Conservation (phyloP, 1,284 basidiomycete species). For the Leccinum pallidistipes region DNA sequence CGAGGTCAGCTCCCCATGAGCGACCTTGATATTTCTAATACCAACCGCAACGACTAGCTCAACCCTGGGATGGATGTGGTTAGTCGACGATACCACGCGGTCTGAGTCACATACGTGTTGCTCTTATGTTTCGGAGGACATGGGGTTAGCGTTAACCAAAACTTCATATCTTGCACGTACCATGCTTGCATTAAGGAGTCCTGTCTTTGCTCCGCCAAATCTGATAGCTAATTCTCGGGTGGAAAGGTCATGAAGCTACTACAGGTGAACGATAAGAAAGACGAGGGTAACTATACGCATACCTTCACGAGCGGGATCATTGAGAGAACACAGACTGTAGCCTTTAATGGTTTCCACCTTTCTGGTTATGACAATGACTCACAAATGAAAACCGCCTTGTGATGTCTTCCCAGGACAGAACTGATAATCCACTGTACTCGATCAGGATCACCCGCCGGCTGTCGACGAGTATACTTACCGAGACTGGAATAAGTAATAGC, state of each 20-base stretch:
- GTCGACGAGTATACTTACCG: conserved; percentile 43
- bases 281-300: conserved; percentile 5
- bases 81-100: not conserved
- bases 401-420: conserved; percentile 52
- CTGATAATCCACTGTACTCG: conserved; percentile 62
- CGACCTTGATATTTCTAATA: conserved; percentile 5
- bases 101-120: conserved; percentile 55
- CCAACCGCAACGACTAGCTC: conserved; percentile 72
- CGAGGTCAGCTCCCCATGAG: conserved; percentile 13
- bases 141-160: conserved; percentile 9
- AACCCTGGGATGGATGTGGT: conserved; percentile 44
- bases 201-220: conserved; percentile 76
- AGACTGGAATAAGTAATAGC: conserved; percentile 55
- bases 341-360: not conserved
- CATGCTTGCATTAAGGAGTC: conserved; percentile 81
- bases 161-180: conserved; percentile 39
- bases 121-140: conserved; percentile 42
- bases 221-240: conserved; percentile 75
- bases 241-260: conserved; percentile 74
- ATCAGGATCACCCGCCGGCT: not conserved
- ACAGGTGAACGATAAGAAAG: conserved; percentile 8
- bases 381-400: conserved; percentile 68
- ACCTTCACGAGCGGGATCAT: conserved; percentile 77
- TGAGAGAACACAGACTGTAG: conserved; percentile 59
- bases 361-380: conserved; percentile 22